Percentiles rank a stretch among this genome's conserved stretches.
These are phyloP conservation scores for Verticillium isaacii DNA, from an alignment of 2,329 filamentous ascomycete species.

Conservation along the genomic window DNA sequence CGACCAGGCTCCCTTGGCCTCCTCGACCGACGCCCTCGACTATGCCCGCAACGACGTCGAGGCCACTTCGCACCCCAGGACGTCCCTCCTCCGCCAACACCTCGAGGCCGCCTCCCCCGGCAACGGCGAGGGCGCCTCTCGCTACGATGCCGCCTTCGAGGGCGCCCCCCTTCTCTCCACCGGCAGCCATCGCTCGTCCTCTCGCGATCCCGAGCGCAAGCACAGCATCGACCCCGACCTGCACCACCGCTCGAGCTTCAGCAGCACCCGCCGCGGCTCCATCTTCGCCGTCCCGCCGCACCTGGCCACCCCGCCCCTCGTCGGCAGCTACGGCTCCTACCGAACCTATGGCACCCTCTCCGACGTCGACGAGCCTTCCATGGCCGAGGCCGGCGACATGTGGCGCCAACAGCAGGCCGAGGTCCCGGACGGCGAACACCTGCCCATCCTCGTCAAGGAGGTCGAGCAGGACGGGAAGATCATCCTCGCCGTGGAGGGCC, in stretches of 20 bases:
- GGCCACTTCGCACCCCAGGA: conserved; percentile 23
- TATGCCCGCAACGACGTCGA: conserved; percentile 38
- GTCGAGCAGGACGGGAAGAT: conserved; percentile 84
- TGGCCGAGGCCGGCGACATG: conserved; percentile 45
- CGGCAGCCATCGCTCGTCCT: conserved; percentile 17
- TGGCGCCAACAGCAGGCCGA: conserved; percentile 50
- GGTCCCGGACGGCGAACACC: conserved; percentile 53
- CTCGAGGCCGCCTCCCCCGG: conserved; percentile 30
- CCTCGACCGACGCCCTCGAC: conserved; percentile 27
- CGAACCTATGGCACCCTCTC: conserved; percentile 51
- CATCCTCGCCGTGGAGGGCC: conserved; percentile 79
- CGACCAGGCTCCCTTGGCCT: conserved; percentile 43
- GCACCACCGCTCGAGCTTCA: conserved; percentile 22
- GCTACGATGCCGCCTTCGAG: conserved; percentile 7
- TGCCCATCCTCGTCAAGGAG: conserved; percentile 82
- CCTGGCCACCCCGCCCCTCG: conserved; percentile 63
- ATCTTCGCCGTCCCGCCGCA: conserved; percentile 57
- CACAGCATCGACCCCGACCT: conserved; percentile 37
- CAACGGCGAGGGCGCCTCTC: conserved; percentile 10
- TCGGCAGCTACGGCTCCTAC: conserved; percentile 64
- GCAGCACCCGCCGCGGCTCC: conserved; percentile 31
- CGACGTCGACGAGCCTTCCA: conserved; percentile 37
- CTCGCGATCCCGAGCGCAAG: conserved; percentile 44
- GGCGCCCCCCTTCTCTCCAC: conserved; percentile 4
- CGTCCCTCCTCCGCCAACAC: conserved; percentile 48